These are phyloP conservation scores for Eucalyptus polyanthemos DNA, from an alignment of 345 rosid genomes.

Conservation along the genomic window DNA sequence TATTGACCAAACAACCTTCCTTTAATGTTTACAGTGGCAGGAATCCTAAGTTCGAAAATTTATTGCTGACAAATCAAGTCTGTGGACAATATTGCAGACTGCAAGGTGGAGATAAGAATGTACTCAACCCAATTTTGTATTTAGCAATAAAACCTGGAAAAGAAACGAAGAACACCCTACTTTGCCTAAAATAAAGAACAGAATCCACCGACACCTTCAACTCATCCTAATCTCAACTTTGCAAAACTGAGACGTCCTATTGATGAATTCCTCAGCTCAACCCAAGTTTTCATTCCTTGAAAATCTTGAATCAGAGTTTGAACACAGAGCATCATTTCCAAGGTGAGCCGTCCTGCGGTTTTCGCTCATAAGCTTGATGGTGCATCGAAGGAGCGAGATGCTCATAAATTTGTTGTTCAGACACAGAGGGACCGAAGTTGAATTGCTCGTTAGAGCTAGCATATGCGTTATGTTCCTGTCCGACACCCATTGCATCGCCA, in stretches of 20 bases:
- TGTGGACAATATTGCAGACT: neutral
- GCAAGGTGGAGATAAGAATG: neutral
- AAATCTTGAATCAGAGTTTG: neutral
- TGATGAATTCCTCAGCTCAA: neutral
- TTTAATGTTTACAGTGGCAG: neutral
- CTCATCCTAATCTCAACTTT: neutral
- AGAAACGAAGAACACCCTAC: neutral
- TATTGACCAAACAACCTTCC: neutral
- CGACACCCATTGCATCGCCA: neutral
- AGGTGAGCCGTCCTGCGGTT: neutral
- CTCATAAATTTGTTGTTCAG: neutral
- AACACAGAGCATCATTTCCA: neutral
- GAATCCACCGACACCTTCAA: neutral
- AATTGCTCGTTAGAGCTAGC: neutral
- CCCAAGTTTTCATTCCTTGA: neutral
- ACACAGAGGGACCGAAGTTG: neutral
- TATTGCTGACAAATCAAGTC: neutral
- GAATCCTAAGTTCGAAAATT: neutral
- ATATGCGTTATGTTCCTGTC: neutral
- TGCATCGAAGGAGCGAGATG: neutral
- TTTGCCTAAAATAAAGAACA: neutral
- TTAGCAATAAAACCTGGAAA: neutral
- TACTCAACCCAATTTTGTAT: neutral
- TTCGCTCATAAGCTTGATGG: neutral
- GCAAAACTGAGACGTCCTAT: neutral